A percentile compares a stretch with the other conserved stretches of the same genome.
Conservation (phyloP, 139 green algal genomes). For the Chlorella ohadii region DNA sequence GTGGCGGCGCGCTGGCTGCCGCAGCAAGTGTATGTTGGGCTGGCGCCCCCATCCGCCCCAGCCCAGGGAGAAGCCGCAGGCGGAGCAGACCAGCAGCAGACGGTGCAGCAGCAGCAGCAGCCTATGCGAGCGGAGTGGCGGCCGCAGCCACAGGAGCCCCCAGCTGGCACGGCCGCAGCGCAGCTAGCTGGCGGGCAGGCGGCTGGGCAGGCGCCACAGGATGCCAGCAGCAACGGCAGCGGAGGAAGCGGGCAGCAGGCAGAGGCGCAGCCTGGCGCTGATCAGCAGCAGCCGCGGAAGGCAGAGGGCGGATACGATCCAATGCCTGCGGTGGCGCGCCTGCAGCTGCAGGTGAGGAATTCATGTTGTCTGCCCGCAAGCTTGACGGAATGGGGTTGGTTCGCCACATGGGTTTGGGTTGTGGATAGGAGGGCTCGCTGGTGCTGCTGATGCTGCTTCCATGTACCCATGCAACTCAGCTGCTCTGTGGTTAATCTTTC, state of each 20-base stretch:
- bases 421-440: too few species aligned
- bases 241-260: not conserved
- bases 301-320: too few species aligned
- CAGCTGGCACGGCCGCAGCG: not conserved
- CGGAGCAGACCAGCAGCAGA: not conserved
- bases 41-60: not conserved
- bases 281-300: not conserved
- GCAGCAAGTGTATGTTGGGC: constrained; percentile 34
- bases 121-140: not conserved
- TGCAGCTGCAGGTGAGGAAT: too few species aligned
- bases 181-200: not conserved
- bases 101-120: not conserved
- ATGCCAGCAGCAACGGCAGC: not conserved
- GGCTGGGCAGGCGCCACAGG: too few species aligned
- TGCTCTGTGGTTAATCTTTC: too few species aligned
- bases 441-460: too few species aligned
- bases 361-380: too few species aligned
- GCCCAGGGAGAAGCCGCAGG: not conserved
- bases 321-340: too few species aligned
- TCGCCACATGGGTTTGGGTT: too few species aligned
- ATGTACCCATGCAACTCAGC: too few species aligned
- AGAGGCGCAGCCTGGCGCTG: not conserved
- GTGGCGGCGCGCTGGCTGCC: constrained; percentile 44
- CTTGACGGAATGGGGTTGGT: too few species aligned
- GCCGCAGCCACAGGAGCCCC: not conserved